Evolutionary conservation across 1,284 basidiomycete genomes (phyloP).

Genomic region (Puccinia horiana): DNA sequence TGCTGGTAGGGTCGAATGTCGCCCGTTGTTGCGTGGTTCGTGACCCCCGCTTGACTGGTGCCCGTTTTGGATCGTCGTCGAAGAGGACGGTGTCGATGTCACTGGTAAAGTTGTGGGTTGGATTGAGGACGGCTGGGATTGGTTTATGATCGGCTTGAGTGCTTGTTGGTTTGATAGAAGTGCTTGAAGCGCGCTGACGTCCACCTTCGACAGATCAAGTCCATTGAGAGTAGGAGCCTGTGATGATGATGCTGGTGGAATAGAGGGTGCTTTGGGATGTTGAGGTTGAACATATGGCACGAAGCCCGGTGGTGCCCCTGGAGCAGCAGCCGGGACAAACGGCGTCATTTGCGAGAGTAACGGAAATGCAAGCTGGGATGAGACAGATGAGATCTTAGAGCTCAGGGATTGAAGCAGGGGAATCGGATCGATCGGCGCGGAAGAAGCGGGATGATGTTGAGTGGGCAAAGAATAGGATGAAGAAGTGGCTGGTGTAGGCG

Average conservation of each 20-base stretch:
- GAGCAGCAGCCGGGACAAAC: neutral
- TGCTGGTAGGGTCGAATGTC: neutral
- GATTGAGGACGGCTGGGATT: neutral
- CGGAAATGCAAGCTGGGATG: constrained; percentile 26
- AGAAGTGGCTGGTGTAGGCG: neutral
- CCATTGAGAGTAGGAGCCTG: neutral
- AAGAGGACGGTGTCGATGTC: neutral
- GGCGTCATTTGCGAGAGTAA: constrained; percentile 31
- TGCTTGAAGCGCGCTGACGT: constrained; percentile 38
- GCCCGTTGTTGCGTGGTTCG: neutral
- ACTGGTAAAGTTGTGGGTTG: neutral
- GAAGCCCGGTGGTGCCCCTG: constrained; percentile 43
- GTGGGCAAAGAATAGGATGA: constrained; percentile 20
- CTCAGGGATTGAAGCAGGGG: constrained; percentile 41
- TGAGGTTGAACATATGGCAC: constrained; percentile 31
- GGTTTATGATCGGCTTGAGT: neutral
- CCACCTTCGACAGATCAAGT: constrained; percentile 43
- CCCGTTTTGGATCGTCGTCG: neutral
- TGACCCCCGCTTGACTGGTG: neutral
- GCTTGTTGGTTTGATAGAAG: constrained; percentile 33
- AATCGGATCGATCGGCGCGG: constrained; percentile 25
- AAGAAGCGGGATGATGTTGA: neutral
- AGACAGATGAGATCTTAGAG: constrained; percentile 33
- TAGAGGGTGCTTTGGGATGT: neutral
- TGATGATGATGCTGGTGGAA: neutral